Evolutionary conservation across 306 rosid genomes (phyloP).

Genomic region (Lablab purpureus): DNA sequence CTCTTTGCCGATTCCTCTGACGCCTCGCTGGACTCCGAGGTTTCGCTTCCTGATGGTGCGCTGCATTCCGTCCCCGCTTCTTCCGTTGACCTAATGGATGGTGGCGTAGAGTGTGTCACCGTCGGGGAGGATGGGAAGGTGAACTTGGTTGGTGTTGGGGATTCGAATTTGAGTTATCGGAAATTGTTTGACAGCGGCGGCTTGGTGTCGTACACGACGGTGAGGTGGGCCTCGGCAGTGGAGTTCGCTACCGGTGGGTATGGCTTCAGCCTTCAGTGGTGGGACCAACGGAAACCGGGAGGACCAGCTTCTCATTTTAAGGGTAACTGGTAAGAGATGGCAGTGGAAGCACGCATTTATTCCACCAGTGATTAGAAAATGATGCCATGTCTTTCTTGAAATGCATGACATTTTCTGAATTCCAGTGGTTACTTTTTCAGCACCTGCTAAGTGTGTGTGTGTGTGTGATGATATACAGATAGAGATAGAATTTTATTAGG

Average conservation of each 20-base stretch:
- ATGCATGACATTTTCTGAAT: background rate
- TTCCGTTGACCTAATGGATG: conserved; percentile 70
- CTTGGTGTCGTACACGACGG: conserved; percentile 75
- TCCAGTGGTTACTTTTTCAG: too few relatives aligned
- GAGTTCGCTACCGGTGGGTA: conserved; percentile 91
- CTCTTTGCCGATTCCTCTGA: conserved; percentile 59
- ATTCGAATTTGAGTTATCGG: conserved; percentile 55
- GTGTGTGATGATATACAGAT: background rate
- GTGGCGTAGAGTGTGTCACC: conserved; percentile 74
- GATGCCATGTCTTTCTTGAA: background rate
- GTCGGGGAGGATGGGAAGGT: conserved; percentile 90
- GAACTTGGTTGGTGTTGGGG: conserved; percentile 66
- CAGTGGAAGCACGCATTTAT: background rate
- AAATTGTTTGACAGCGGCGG: conserved; percentile 81
- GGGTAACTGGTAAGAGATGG: conserved; percentile 71
- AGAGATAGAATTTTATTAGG: background rate
- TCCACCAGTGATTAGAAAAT: background rate
- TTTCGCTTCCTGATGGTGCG: conserved; percentile 61
- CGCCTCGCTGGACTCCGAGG: conserved; percentile 59
- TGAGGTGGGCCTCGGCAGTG: conserved; percentile 84
- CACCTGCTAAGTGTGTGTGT: too few relatives aligned
- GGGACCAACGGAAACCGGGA: conserved; percentile 91
- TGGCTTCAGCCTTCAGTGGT: conserved; percentile 90
- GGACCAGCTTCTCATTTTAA: conserved; percentile 88
- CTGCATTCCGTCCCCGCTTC: conserved; percentile 62